Base-by-base conservation (phyloP, 805 yeast genomes). In the Phaffomyces thermotolerans region DNA sequence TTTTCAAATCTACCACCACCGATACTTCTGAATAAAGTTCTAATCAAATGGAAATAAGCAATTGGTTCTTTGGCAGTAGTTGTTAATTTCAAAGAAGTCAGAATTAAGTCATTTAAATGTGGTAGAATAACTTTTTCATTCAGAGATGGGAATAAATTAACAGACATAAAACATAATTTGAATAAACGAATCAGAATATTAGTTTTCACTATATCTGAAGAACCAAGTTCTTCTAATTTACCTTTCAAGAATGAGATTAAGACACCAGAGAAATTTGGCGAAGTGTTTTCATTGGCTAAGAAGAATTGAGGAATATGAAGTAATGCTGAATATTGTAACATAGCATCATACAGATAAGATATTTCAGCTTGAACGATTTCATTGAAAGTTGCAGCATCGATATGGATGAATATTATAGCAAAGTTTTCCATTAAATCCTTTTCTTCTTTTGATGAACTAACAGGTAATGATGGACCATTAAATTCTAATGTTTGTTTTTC, bases 1-100 rank as follows among this genome's bases (percentile, higher is more conserved):
- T 82, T 80, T 62, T 93, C 99, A 60, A 93, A 91, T 46, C 98
- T 72, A 7, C 99, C 99, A 40, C 99, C 98, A 30, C 97, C 96
- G 38, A 93, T 90, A 56, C 95, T 85, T 62, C 98, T 73, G 69
- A 93, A 93, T 40, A 93, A 67, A 0, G 95, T 87, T 54, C 98
- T 71, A 20, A 93, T 83, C 53, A 93, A 69, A 54, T 89, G 85
- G 50, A 91, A 90, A 60, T 89, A 93, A 3, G 88, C 87, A 22
- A 87, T 72, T 6, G 99, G 98, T 57, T 91, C 96, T 51, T 85
- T 84, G 0, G 97, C 86, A 8, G 81, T 79, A 1, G 96, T 84
- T 0, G 96, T 80, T 42, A 78, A 72, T 46, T 81, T 79, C 59
- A 93, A 68, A 0, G 95, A 85, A 45, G 84, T 81, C 50, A 93